Evolutionary conservation across 495 filamentous ascomycete genomes (phyloP), one percentile per base, ranked within the genome.

Genomic region (Aspergillus wentii): DNA sequence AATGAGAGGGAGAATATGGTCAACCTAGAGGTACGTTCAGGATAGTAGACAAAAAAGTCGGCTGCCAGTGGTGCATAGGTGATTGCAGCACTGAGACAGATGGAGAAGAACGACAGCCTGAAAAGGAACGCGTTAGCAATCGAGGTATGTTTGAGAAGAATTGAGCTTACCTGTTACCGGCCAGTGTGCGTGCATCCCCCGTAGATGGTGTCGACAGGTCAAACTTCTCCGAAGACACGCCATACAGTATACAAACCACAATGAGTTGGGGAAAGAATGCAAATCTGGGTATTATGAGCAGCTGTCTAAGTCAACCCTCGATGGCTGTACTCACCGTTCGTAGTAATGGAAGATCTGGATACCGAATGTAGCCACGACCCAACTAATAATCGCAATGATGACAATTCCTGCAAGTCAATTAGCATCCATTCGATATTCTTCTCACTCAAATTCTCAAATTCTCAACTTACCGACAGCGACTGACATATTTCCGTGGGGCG

Each of bases 261-360:
- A 83, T 62, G 8, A 83, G 40, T 54, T 84, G 81, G 4, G 83
- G 82, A 14, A 87, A 51, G 59, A 81, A 86, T 1, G 82, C 82
- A 44, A 78, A 82, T 54, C 78, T 79, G 22, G 8, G 18, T 8
- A n/a, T 4, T 14, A 30, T 55, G 15, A 55, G 48, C 11, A 29
- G 3, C 14, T 14, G 19, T 16, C 7, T 4, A 3, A 9, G 8
- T 4, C 15, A 23, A 13, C 11, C 7, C 16, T 32, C 1, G 8
- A 14, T 9, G 5, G 17, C 13, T 10, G n/a, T n/a, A 54, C 62
- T 35, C 38, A 85, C 61, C 80, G 69, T 66, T 86, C 79, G 55
- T 85, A 89, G 39, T 69, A 69, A 43, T 86, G 81, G 56, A 86
- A 86, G 29, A 80, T 63, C 40, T 69, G 67, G 56, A 86, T 86